Base-by-base conservation (phyloP, 768 basidiomycete species). In the Floccularia luteovirens region DNA sequence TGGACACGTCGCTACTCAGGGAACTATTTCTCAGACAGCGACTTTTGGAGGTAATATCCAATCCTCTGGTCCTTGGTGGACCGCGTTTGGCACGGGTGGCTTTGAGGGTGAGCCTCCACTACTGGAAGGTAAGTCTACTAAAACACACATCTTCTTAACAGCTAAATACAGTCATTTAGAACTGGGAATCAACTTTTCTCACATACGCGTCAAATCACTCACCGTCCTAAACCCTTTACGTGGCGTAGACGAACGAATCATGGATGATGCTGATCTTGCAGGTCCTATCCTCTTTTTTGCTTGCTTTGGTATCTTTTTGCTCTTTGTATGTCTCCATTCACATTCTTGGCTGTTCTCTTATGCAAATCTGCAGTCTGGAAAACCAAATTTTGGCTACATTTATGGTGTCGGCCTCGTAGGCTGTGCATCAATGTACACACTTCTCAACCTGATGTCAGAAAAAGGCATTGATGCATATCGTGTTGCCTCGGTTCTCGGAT, bases 181-280 rank as follows among this genome's bases (percentile, higher is more conserved):
- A 58, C 79, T 99, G 24, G 96, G 96, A 28, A 93, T 99, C 58
- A 98, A 99, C 65, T 96, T 98, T 50, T 78, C 81, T 24, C 96
- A 99, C 58, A 98, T 99, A 62, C 77, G 85, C 24, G 81, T 77
- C 42, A 99, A 98, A 67, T 89, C 92, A 17, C 62, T 93, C 62
- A 92, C 96, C 0, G 96, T 98, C 5, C 77, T 99, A 37, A 98
- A 99, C 54, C 96, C 96, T 3, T 66, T 98, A 16, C 74, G 77
- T 43, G 70, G 69, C 36, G 77, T 93, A 23, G 84, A 96, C 45
- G 88, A 85, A 46, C 83, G 75, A 43, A 98, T 99, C 44, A 99
- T 99, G 96, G 96, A 99, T 60, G 96, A 99, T 52, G 93, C 94
- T 16, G 96, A 99, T 63, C 73, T 99, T 22, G 92, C 94, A 6